Conservation (phyloP, 345 rosid genomes). For the Turritis glabra region DNA sequence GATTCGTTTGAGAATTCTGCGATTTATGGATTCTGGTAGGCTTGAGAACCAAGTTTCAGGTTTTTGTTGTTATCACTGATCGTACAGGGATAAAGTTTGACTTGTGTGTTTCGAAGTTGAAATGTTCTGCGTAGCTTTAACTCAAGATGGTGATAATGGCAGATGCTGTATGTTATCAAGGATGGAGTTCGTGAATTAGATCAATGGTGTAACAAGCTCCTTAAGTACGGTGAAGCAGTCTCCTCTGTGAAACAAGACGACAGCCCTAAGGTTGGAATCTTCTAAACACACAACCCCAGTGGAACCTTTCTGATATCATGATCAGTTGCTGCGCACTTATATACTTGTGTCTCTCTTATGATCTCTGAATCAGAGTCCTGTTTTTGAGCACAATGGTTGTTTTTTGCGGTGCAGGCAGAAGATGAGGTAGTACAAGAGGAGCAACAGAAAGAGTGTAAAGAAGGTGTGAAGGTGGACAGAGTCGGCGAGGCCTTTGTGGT, state of each 20-base stretch:
- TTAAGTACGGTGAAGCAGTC: conserved; percentile 32
- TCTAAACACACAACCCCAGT: background rate
- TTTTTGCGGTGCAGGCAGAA: conserved; percentile 5
- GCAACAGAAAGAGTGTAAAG: conserved; percentile 28
- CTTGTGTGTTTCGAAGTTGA: background rate
- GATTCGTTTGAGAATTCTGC: background rate
- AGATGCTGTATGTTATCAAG: conserved; percentile 40
- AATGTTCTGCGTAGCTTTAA: background rate
- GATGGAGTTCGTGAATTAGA: conserved; percentile 40
- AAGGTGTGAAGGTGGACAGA: conserved; percentile 42
- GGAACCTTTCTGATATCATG: background rate
- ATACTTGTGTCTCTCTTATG: background rate
- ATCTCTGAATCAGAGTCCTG: background rate
- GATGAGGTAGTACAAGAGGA: conserved; percentile 24
- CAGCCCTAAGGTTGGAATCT: conserved; percentile 20
- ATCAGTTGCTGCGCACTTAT: background rate
- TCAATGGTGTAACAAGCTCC: conserved; percentile 42
- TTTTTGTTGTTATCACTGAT: background rate
- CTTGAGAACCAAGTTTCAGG: background rate
- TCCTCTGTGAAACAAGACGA: conserved; percentile 32
- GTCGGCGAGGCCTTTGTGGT: conserved; percentile 42
- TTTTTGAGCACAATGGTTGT: background rate
- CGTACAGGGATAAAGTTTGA: background rate
- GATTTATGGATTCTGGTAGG: conserved; percentile 10
- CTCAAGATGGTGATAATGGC: conserved; percentile 3